Evolutionary conservation across 345 rosid genomes (phyloP).

Genomic region (Pistacia vera): DNA sequence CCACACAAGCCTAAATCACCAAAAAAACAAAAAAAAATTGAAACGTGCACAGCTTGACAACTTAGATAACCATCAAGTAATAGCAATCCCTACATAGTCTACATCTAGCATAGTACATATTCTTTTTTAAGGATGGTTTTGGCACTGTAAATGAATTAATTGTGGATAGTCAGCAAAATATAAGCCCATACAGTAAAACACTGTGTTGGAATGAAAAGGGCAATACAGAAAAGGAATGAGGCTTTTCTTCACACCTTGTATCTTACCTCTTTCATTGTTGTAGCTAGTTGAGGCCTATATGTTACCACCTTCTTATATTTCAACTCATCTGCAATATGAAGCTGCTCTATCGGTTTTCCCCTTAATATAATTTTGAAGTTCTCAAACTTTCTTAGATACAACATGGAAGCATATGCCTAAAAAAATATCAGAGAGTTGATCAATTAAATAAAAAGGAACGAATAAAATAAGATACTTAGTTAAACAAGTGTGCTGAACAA

Average conservation of each 20-base stretch:
- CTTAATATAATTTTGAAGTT: conserved; percentile 78
- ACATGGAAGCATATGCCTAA: conserved; percentile 83
- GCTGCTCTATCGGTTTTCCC: conserved; percentile 79
- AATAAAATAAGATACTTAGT: conserved; percentile 12
- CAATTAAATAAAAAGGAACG: conserved; percentile 4
- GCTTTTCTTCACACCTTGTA: conserved; percentile 17
- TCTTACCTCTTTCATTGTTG: conserved; percentile 48
- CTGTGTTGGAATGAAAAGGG: not conserved
- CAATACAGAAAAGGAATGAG: conserved; percentile 8
- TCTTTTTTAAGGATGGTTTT: not conserved
- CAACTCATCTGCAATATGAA: conserved; percentile 62
- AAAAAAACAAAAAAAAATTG: conserved; percentile 10
- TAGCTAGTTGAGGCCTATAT: conserved; percentile 69
- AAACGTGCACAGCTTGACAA: not conserved
- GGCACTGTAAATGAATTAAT: not conserved
- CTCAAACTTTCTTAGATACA: conserved; percentile 76
- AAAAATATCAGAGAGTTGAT: conserved; percentile 18
- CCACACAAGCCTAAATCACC: conserved; percentile 49
- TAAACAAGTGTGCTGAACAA: conserved; percentile 18
- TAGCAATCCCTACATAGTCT: not conserved
- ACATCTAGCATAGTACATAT: not conserved
- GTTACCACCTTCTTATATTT: conserved; percentile 37
- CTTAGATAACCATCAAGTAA: not conserved
- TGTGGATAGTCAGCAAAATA: not conserved
- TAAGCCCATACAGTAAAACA: not conserved